These are phyloP conservation scores for Pestalotiopsis sp. DNA, from an alignment of 2,329 filamentous ascomycete genomes.

Conservation along the genomic window DNA sequence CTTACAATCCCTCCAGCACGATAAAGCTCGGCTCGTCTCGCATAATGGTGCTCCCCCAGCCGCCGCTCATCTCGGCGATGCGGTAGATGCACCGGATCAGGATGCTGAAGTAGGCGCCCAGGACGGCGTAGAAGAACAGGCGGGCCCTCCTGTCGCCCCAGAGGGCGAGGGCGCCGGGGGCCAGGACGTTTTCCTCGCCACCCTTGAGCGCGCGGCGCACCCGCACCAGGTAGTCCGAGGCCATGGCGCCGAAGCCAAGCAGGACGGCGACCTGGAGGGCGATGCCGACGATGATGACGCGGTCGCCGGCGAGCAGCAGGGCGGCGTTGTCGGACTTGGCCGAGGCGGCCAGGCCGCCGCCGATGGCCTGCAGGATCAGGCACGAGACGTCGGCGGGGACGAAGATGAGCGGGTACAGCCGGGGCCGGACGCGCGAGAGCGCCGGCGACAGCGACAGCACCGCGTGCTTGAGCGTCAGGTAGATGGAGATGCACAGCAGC, in stretches of 20 bases:
- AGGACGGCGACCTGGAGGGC: constrained; percentile 56
- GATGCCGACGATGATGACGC: constrained; percentile 56
- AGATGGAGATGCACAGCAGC: constrained; percentile 64
- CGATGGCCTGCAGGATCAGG: constrained; percentile 60
- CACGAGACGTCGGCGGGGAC: constrained; percentile 62
- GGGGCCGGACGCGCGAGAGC: constrained; percentile 54
- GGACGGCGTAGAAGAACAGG: constrained; percentile 46
- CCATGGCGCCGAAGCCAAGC: constrained; percentile 45
- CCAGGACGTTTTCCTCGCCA: constrained; percentile 26
- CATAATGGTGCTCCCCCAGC: constrained; percentile 67
- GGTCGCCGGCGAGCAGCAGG: constrained; percentile 49
- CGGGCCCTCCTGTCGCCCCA: constrained; percentile 48
- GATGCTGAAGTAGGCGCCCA: constrained; percentile 46
- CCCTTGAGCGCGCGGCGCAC: constrained; percentile 40
- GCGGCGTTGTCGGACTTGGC: constrained; percentile 41
- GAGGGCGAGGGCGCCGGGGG: constrained; percentile 32
- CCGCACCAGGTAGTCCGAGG: constrained; percentile 48
- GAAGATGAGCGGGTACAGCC: constrained; percentile 59
- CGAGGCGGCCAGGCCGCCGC: constrained; percentile 57
- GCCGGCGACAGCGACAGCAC: constrained; percentile 49
- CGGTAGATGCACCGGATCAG: constrained; percentile 58
- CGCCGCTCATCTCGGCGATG: constrained; percentile 65
- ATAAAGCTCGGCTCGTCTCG: constrained; percentile 63
- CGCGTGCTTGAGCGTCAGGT: constrained; percentile 65
- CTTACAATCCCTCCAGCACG: constrained; percentile 57